Evolutionary conservation across 1,284 basidiomycete genomes (phyloP), one percentile per base, ranked within the genome.

Genomic region (Austroboletus niveus): DNA sequence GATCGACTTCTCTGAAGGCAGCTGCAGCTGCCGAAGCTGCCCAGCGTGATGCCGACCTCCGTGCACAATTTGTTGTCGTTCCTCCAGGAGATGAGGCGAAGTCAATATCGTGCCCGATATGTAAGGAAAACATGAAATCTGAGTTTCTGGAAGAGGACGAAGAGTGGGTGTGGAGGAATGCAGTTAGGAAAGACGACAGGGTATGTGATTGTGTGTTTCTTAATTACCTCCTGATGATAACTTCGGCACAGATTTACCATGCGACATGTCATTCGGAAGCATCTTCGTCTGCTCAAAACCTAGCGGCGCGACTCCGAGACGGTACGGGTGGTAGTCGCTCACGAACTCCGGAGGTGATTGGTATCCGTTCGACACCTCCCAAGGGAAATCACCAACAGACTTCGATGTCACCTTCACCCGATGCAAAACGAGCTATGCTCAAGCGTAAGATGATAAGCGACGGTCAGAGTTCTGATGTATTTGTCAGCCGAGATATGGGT

Each of bases 81-180:
- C 94, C 94, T 32, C 78, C 89, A 20, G 91, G 87, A 58, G 85
- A 92, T 69, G 91, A 94, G 67, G 85, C 88, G 49, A 86, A 83
- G 66, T 70, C 77, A 47, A 75, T 89, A 57, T 86, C 89, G 41
- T 99, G 97, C 75, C 94, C 94, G 15, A 93, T 99, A 57, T 99
- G 97, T 82, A 97, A 98, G 76, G 97, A 99, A 71, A 72, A 71
- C 49, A 81, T 99, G 71, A 92, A 93, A 75, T 85, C 87, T 58
- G 96, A 98, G 72, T 98, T 93, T 72, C 75, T 87, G 53, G 94
- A 99, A 67, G 95, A 98, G 50, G 94, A 97, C 57, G 97, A 99
- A 73, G 97, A 98, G 61, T 99, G 96, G 95, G 89, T 98, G 17
- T 99, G 94, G 93, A 82, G 81, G 63, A 98, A 99, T 66, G 94